Base-by-base conservation (phyloP, 345 rosid species). In the Citrus inodora region DNA sequence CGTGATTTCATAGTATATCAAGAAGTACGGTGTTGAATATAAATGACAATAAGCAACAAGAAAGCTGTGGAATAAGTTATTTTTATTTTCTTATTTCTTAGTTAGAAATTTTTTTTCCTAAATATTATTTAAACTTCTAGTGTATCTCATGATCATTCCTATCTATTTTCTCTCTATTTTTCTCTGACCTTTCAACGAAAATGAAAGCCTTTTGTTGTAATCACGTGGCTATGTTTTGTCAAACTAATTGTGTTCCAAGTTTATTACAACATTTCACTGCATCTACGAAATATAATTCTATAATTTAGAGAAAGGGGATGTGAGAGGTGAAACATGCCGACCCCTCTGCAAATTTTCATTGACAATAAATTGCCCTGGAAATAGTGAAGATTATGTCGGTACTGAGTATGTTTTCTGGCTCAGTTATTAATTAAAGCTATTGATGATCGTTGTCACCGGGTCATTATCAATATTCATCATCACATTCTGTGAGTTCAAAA, bases 281-380 rank as follows among this genome's bases (percentile, higher is more conserved):
- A 7, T 5, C 5, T 25, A 24, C 28, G 30, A 40, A 3, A 13
- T 16, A 51, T 22, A 63, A 27, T 7, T 42, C 1, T 25, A 53
- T 11, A 35, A 61, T 13, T 58, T 27, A 60, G 42, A 38, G 27
- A 46, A 25, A 25, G 56, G 53, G 66, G 61, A 73, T 35, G 76
- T 73, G 67, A 58, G 32, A 51, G 70, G 77, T 85, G 87, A 75
- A 82, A 82, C 83, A 85, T 42, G 81, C 8, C 60, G 83, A 68
- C 78, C 87, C 87, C 67, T 60, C 17, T 67, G 60, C 75, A 66
- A 66, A n/a, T 69, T 76, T 65, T 70, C 64, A 79, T 56, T 62
- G 71, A 69, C 73, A 76, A 42, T 42, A 32, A 48, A 35, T 1
- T 70, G 80, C 40, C 56, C 35, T 21, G 21, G 64, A 59, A 67